Evolutionary conservation across 768 basidiomycete genomes (phyloP), one percentile per base, ranked within the genome.

Genomic region (Strobilomyces confusus): DNA sequence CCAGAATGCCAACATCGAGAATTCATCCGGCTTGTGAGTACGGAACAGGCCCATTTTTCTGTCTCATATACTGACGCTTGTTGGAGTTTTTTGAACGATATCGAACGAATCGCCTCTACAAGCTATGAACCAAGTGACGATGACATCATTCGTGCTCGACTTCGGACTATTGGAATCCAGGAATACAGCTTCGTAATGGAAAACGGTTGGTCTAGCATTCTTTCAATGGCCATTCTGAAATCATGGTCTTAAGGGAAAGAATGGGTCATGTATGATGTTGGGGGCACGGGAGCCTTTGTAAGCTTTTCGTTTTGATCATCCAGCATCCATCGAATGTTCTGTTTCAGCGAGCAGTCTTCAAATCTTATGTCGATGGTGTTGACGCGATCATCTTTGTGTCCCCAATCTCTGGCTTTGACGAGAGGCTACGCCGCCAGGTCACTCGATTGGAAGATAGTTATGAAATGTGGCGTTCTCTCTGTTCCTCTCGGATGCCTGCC

Each of bases 181-280:
- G 88, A 91, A 63, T 83, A 90, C 61, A 73, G 75, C 37, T 83
- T 89, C 58, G 19, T 19, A 0, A 79, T 89, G 59, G 83, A 85
- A 49, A 78, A 81, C 52, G 81, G 88, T 87, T 54, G 17, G 77
- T 69, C 5, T 4, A 13, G 38, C 30, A 22, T 34, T 5, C n/a
- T 34, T 4, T 34, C 41, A 32, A 19, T 36, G 20, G 29, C 33
- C 17, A 32, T 14, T 32, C 1, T 25, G 29, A 33, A 26, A 25
- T 19, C 40, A 42, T 44, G 7, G 15, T 46, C 80, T 26, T 69
- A 78, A 54, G 86, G 84, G 2, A 81, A 76, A 53, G 88, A 90
- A 65, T 91, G 89, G 89, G 69, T 83, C 42, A 75, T 92, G 58
- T 92, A 87, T 63, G 89, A 92, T 63, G 87, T 92, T 26, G 89